A percentile compares a stretch with the other conserved stretches of the same genome.
Evolutionary conservation across 768 basidiomycete genomes (phyloP).

Genomic region (Lentinula sp.): DNA sequence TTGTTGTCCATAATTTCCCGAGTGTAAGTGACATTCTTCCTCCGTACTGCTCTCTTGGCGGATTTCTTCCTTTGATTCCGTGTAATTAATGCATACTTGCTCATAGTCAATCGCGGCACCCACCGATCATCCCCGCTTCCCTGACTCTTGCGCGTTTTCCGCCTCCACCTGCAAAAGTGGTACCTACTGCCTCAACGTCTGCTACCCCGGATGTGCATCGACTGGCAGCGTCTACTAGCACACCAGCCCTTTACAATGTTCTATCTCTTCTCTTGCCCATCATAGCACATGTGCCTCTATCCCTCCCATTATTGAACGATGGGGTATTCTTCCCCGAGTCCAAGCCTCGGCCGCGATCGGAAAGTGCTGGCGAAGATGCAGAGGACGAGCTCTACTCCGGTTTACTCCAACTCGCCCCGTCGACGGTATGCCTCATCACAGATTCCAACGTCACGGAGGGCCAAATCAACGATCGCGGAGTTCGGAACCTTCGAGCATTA

Average conservation of each 20-base stretch:
- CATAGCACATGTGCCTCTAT: constrained; percentile 49
- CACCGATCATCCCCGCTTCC: constrained; percentile 59
- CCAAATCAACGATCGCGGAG: constrained; percentile 51
- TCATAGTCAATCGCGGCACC: constrained; percentile 57
- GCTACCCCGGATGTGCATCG: not conserved
- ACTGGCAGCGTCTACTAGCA: not conserved
- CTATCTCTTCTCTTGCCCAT: constrained; percentile 58
- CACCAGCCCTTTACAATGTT: constrained; percentile 47
- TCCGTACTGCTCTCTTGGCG: constrained; percentile 3
- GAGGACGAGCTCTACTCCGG: constrained; percentile 72
- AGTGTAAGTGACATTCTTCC: constrained; percentile 43
- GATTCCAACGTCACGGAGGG: constrained; percentile 70
- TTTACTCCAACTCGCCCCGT: constrained; percentile 63
- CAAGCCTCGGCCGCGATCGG: constrained; percentile 19
- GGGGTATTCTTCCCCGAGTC: constrained; percentile 58
- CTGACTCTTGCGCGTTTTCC: constrained; percentile 14
- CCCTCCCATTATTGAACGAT: constrained; percentile 56
- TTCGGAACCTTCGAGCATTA: constrained; percentile 55
- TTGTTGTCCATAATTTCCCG: constrained; percentile 53
- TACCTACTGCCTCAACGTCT: not conserved
- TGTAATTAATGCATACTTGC: not conserved
- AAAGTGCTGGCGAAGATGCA: not conserved
- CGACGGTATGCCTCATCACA: constrained; percentile 54
- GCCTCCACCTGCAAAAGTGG: constrained; percentile 8
- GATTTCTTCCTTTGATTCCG: not conserved